A percentile compares a stretch with the other conserved stretches of the same genome.
phyloP scores from a whole-genome alignment of 768 basidiomycete species.

The Psilocybe tampanensis region DNA sequence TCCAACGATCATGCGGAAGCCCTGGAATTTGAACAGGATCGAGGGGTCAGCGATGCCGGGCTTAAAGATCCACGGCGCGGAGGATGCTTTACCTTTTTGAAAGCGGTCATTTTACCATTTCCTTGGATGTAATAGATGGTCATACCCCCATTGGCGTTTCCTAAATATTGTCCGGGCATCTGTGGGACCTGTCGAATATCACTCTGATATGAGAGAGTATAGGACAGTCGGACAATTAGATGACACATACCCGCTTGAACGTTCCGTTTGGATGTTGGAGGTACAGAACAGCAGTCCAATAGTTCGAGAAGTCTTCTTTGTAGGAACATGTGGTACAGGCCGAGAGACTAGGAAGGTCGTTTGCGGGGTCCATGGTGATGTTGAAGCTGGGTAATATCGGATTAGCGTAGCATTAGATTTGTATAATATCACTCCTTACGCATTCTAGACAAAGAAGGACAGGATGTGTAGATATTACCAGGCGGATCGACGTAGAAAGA shows the following conservation, averaged over 20 bases:
- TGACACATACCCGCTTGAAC: slow-evolving; percentile 17
- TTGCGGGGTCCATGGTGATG: slow-evolving; percentile 18
- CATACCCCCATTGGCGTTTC: slow-evolving; percentile 24
- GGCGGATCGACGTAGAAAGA: not conserved
- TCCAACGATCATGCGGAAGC: slow-evolving; percentile 27
- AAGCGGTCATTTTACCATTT: slow-evolving; percentile 15
- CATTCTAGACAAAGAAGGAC: not conserved
- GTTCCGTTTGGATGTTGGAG: slow-evolving; percentile 23
- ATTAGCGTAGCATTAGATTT: not conserved
- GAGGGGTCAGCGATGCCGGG: too few relatives aligned
- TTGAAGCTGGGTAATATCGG: slow-evolving; percentile 16
- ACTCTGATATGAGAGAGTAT: too few relatives aligned
- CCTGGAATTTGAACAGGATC: slow-evolving; percentile 6
- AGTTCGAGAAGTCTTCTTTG: slow-evolving; percentile 23
- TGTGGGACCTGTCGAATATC: slow-evolving; percentile 17
- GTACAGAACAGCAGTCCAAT: slow-evolving; percentile 25
- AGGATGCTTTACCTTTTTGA: slow-evolving; percentile 21
- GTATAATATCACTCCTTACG: not conserved
- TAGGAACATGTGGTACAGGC: slow-evolving; percentile 22
- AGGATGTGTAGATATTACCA: too few relatives aligned
- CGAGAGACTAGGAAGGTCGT: slow-evolving; percentile 18
- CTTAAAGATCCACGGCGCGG: too few relatives aligned
- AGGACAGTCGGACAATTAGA: too few relatives aligned
- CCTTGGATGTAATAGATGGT: slow-evolving; percentile 23
- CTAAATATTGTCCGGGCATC: slow-evolving; percentile 20